Evolutionary conservation across 129 eudicot genomes (phyloP).

Genomic region (Flaveria ramosissima): DNA sequence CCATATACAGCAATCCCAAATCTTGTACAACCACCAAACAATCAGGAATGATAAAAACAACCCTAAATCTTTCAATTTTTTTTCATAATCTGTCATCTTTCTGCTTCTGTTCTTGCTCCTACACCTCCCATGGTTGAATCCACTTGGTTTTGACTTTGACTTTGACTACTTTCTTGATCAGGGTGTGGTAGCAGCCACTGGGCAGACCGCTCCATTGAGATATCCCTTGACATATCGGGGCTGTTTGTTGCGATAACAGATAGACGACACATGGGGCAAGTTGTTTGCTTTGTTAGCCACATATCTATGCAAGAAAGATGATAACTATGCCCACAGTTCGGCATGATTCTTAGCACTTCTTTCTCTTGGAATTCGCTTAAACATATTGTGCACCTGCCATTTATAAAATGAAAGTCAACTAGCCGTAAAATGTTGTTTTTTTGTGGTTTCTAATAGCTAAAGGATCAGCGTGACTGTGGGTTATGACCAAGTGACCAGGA

Average conservation of each 20-base stretch:
- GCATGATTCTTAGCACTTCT: constrained; percentile 90
- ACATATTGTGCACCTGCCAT: constrained; percentile 79
- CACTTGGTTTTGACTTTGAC: constrained; percentile 31
- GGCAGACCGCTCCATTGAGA: constrained; percentile 48
- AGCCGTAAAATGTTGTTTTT: neutral
- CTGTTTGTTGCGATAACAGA: constrained; percentile 38
- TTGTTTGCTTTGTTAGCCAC: constrained; percentile 76
- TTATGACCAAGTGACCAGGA: neutral
- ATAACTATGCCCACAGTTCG: constrained; percentile 90
- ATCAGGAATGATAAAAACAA: constrained; percentile 19
- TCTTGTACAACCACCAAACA: constrained; percentile 25
- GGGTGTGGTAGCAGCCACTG: constrained; percentile 59
- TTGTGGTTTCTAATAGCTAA: constrained; percentile 56
- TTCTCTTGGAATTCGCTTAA: constrained; percentile 89
- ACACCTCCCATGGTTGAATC: constrained; percentile 35
- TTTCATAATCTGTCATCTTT: constrained; percentile 17
- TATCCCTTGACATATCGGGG: constrained; percentile 50
- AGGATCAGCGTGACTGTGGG: neutral
- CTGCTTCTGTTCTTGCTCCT: constrained; percentile 43
- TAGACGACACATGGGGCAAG: constrained; percentile 95
- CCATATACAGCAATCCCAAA: constrained; percentile 31
- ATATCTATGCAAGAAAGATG: constrained; percentile 91
- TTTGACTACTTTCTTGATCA: constrained; percentile 43
- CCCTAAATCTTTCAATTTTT: constrained; percentile 16
- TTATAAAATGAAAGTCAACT: neutral